Conservation (phyloP, 768 basidiomycete genomes). For the Rossbeevera mucosa region DNA sequence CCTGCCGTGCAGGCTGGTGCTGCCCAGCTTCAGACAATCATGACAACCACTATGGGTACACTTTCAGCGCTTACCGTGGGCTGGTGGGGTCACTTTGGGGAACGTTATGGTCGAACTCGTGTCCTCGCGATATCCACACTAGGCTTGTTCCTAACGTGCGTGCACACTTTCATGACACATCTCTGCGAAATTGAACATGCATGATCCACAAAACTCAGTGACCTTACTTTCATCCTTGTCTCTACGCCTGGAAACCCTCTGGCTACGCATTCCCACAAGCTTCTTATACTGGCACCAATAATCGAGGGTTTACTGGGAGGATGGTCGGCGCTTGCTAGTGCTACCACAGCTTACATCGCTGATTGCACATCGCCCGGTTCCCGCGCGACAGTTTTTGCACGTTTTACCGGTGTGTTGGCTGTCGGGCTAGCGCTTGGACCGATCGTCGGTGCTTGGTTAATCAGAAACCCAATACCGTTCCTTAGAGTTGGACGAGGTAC, state of each 20-base stretch:
- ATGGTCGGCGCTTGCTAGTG: slow-evolving; percentile 61
- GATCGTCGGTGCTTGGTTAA: slow-evolving; percentile 54
- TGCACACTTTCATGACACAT: slow-evolving; percentile 26
- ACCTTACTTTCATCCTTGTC: slow-evolving; percentile 74
- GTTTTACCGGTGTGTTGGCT: slow-evolving; percentile 72
- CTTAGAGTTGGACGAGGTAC: slow-evolving; percentile 26
- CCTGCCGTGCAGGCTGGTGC: slow-evolving; percentile 64
- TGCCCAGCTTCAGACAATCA: slow-evolving; percentile 68
- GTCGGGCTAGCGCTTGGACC: slow-evolving; percentile 78
- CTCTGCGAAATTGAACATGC: not conserved
- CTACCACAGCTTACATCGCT: slow-evolving; percentile 65
- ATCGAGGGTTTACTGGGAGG: slow-evolving; percentile 81
- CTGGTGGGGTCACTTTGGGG: slow-evolving; percentile 82
- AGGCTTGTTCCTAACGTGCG: slow-evolving; percentile 72
- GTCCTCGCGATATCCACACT: slow-evolving; percentile 63
- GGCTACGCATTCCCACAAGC: slow-evolving; percentile 61
- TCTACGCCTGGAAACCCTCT: slow-evolving; percentile 58
- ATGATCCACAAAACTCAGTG: slow-evolving; percentile 42
- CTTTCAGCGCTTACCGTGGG: slow-evolving; percentile 81
- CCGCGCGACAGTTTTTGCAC: slow-evolving; percentile 62
- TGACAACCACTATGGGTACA: slow-evolving; percentile 72
- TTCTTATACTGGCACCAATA: slow-evolving; percentile 73
- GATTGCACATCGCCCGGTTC: slow-evolving; percentile 82
- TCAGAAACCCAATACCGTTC: slow-evolving; percentile 39
- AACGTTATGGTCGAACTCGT: slow-evolving; percentile 69